phyloP scores from a whole-genome alignment of 148 eudicot genomes.

The Dianthus caryophyllus region DNA sequence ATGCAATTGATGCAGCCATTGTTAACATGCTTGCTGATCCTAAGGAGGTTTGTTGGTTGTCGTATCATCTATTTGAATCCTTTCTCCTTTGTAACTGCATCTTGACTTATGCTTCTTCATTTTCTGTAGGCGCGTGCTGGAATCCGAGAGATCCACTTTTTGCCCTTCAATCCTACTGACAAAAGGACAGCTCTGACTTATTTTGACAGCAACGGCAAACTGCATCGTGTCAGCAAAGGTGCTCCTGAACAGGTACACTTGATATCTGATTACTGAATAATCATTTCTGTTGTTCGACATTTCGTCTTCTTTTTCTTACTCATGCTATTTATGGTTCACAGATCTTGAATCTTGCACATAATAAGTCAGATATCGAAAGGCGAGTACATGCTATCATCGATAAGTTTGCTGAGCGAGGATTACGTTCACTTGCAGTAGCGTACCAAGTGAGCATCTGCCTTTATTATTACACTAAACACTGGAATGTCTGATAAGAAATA shows the following conservation, averaged over 20 bases:
- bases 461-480: neutral
- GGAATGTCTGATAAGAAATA: neutral
- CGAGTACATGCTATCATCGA: slow-evolving; percentile 94
- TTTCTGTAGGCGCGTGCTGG: slow-evolving; percentile 84
- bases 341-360: slow-evolving; percentile 86
- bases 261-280: neutral
- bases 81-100: slow-evolving; percentile 13
- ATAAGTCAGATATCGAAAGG: slow-evolving; percentile 85
- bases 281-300: neutral
- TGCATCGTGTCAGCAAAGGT: slow-evolving; percentile 99
- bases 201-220: slow-evolving; percentile 71
- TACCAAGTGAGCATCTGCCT: slow-evolving; percentile 64
- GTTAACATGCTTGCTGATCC: slow-evolving; percentile 96
- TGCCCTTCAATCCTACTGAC: slow-evolving; percentile 97
- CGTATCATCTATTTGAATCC: neutral
- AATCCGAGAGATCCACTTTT: slow-evolving; percentile 80
- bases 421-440: slow-evolving; percentile 94
- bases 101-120: slow-evolving; percentile 13
- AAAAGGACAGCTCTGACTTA: slow-evolving; percentile 96
- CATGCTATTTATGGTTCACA: slow-evolving; percentile 25
- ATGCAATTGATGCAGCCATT: slow-evolving; percentile 96
- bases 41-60: slow-evolving; percentile 57
- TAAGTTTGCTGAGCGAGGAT: slow-evolving; percentile 95
- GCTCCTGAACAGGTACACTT: slow-evolving; percentile 94
- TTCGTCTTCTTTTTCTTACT: slow-evolving; percentile 5